phyloP scores from a whole-genome alignment of 2,329 filamentous ascomycete genomes.

The Ophiostoma novo-ulmi region DNA sequence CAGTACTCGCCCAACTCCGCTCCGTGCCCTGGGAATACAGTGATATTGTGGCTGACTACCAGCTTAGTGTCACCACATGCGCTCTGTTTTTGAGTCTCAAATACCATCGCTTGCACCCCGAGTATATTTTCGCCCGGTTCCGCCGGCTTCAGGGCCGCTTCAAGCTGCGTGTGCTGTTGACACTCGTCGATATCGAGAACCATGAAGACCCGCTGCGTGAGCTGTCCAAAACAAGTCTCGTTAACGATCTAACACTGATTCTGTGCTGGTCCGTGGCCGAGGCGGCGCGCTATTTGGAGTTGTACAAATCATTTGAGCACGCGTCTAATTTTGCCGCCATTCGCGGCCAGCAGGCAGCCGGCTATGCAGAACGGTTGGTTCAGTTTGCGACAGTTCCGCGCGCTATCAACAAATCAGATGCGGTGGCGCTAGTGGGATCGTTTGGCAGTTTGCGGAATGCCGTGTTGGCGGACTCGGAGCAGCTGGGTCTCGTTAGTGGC shows the following conservation, averaged over 20 bases:
- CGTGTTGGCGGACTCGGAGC: slow-evolving; percentile 80
- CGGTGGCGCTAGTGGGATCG: slow-evolving; percentile 79
- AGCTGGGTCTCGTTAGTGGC: slow-evolving; percentile 76
- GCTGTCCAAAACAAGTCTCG: slow-evolving; percentile 82
- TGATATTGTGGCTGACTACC: slow-evolving; percentile 92
- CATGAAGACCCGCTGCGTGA: slow-evolving; percentile 88
- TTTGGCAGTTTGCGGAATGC: slow-evolving; percentile 87
- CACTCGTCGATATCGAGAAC: slow-evolving; percentile 91
- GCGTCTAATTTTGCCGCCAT: slow-evolving; percentile 69
- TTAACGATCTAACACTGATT: slow-evolving; percentile 89
- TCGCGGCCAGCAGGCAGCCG: slow-evolving; percentile 74
- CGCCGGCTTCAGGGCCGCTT: slow-evolving; percentile 79
- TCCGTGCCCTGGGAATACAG: slow-evolving; percentile 92
- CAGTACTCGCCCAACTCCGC: slow-evolving; percentile 76
- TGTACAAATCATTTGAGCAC: slow-evolving; percentile 93
- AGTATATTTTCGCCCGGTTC: slow-evolving; percentile 95
- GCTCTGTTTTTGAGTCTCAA: slow-evolving; percentile 88
- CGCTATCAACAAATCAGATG: slow-evolving; percentile 91
- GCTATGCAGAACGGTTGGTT: slow-evolving; percentile 79
- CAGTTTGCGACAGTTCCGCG: slow-evolving; percentile 90
- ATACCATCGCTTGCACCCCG: slow-evolving; percentile 93
- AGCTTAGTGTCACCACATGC: slow-evolving; percentile 79
- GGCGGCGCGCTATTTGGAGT: slow-evolving; percentile 85
- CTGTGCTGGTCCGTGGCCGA: slow-evolving; percentile 93
- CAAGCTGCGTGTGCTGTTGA: slow-evolving; percentile 76